Conservation (phyloP, 371 early-diverging fungal genomes). For the Nematocida parisii region DNA sequence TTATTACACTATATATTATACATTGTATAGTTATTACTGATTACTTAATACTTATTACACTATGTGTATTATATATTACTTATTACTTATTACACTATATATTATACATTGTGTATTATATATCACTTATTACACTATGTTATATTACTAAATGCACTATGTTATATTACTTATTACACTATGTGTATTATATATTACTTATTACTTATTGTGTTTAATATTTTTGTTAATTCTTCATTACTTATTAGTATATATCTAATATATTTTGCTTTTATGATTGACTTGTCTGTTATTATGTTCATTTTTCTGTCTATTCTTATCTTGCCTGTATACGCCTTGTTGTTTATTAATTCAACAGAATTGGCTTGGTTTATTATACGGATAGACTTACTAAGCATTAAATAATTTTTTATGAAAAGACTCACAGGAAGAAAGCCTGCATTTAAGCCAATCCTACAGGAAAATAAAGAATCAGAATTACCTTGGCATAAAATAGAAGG, state of each 20-base stretch:
- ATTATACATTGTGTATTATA: too few relatives aligned
- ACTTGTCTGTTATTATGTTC: not conserved
- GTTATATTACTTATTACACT: not conserved
- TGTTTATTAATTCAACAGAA: conserved; percentile 15
- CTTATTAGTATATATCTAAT: conserved; percentile 31
- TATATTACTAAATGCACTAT: too few relatives aligned
- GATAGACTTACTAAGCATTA: conserved; percentile 32
- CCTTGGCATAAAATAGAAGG: conserved; percentile 36
- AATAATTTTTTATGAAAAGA: conserved; percentile 57
- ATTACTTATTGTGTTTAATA: not conserved
- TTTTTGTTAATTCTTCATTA: conserved; percentile 8
- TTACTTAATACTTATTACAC: too few relatives aligned
- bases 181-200: too few relatives aligned
- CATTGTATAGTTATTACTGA: not conserved
- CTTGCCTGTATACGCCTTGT: conserved; percentile 4
- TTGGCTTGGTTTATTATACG: conserved; percentile 10
- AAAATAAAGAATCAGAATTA: not conserved
- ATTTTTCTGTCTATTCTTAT: conserved; percentile 17
- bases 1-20: not conserved
- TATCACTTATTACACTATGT: not conserved
- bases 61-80: too few relatives aligned
- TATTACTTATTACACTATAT: too few relatives aligned
- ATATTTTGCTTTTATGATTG: conserved; percentile 1
- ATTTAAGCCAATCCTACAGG: not conserved
- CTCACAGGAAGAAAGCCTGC: conserved; percentile 28